Evolutionary conservation across 2,329 filamentous ascomycete genomes (phyloP).

Genomic region (Paecilomyces sp.): DNA sequence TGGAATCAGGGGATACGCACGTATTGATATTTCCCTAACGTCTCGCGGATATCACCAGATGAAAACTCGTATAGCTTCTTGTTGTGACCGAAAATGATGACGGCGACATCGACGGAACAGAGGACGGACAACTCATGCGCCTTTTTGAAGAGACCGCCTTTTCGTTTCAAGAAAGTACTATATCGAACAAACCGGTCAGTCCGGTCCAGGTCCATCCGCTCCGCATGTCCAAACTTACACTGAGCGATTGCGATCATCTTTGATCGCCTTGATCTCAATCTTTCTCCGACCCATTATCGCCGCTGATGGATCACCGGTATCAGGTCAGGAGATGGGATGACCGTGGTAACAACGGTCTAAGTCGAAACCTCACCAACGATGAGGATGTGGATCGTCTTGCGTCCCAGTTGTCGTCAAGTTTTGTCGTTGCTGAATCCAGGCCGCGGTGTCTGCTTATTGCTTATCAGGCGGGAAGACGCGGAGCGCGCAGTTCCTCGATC

Average conservation of each 20-base stretch:
- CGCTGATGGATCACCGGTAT: background rate
- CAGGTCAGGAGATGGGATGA: background rate
- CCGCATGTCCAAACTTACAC: conserved; percentile 60
- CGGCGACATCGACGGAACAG: conserved; percentile 95
- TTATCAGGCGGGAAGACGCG: background rate
- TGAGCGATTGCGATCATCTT: conserved; percentile 94
- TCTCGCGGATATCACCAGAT: conserved; percentile 85
- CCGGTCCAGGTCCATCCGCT: background rate
- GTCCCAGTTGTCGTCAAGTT: background rate
- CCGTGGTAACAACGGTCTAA: background rate
- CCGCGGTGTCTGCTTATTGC: background rate
- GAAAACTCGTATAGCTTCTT: conserved; percentile 99
- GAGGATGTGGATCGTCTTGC: background rate
- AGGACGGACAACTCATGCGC: conserved; percentile 96
- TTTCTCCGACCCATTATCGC: conserved; percentile 86
- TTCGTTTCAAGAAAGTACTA: conserved; percentile 96
- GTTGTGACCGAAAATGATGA: conserved; percentile 97
- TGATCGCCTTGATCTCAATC: conserved; percentile 99
- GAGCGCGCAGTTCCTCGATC: background rate
- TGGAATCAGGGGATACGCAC: conserved; percentile 49
- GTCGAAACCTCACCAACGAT: background rate
- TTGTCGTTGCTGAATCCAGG: background rate
- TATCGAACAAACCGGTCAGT: conserved; percentile 6
- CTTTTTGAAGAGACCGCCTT: conserved; percentile 98
- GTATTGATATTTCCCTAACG: conserved; percentile 82